Percentiles rank a stretch among this genome's conserved stretches.
These are phyloP conservation scores for Acidomyces sp. DNA, from an alignment of 495 filamentous ascomycete genomes.

Conservation along the genomic window DNA sequence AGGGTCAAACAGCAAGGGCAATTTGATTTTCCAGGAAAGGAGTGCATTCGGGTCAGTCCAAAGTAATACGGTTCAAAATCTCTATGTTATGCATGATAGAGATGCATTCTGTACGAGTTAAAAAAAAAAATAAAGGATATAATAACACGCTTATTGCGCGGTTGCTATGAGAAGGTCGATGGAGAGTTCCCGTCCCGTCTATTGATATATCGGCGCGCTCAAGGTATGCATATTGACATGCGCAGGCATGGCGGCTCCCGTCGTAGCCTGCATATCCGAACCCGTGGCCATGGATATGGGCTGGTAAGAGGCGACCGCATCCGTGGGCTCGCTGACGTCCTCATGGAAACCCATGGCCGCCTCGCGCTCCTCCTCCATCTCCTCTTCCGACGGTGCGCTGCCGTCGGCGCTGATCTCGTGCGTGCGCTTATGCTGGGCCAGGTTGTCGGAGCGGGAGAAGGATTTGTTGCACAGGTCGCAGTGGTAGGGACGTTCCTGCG, in stretches of 20 bases:
- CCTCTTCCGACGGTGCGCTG: slow-evolving; percentile 54
- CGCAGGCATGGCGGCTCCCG: slow-evolving; percentile 8
- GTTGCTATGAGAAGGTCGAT: too few species aligned
- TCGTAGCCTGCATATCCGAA: background rate
- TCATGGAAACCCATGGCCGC: slow-evolving; percentile 65
- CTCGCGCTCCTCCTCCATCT: slow-evolving; percentile 54
- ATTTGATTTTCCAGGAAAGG: too few species aligned
- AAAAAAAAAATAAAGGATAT: too few species aligned
- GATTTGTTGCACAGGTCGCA: slow-evolving; percentile 97
- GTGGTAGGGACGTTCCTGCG: slow-evolving; percentile 94
- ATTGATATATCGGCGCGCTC: slow-evolving; percentile 5
- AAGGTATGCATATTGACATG: slow-evolving; percentile 14
- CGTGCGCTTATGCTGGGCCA: slow-evolving; percentile 96
- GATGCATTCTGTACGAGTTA: too few species aligned
- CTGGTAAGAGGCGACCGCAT: background rate
- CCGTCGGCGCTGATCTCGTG: slow-evolving; percentile 73
- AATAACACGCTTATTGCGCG: too few species aligned
- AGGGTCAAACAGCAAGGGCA: too few species aligned
- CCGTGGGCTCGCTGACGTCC: slow-evolving; percentile 25
- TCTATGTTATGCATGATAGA: too few species aligned
- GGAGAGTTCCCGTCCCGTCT: too few species aligned
- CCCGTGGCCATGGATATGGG: slow-evolving; percentile 6
- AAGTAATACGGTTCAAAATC: too few species aligned
- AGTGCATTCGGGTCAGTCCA: too few species aligned
- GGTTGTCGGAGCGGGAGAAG: slow-evolving; percentile 94